Evolutionary conservation across 2,329 filamentous ascomycete genomes (phyloP), one percentile per base, ranked within the genome.

Genomic region (Trichoderma lentiforme): DNA sequence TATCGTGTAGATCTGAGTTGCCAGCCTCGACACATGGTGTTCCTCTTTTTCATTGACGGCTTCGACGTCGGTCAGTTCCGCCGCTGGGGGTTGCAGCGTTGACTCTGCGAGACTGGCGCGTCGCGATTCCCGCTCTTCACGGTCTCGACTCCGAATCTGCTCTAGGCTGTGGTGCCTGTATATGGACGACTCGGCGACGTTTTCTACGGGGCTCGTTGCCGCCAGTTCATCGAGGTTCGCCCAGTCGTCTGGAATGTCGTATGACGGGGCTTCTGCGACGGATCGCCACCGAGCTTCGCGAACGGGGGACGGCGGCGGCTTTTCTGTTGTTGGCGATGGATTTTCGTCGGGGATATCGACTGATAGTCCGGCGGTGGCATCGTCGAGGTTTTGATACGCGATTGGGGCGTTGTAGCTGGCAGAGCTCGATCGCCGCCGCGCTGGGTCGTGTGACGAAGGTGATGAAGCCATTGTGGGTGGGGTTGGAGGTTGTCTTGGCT

Each of bases 1-100:
- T 73, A 94, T 79, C 2, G 91, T 94, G 81, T 94, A 93, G 73
- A 92, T 75, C 76, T 89, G 82, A 1, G 89, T 91, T 9, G 84
- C 84, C 32, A 84, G 77, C 71, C 81, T 83, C 1, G 90, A 90
- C 28, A 86, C 80, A 2, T 61, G 70, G 4, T 65, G 53, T 12
- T 66, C 61, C 6, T 73, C 28, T 14, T 62, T 47, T 3, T 70
- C 73, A 21, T 74, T 56, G 32, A 71, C 70, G 8, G 12, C 28
- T 39, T 60, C 32, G 62, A 47, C 53, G 4, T 47, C 28, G 26
- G 58, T 24, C 28, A 62, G 21, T 53, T 70, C 39, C 1, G 34
- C 66, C 28, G 39, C 15, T 14, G 36, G 21, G 15, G 21, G 15
- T 26, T 18, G 43, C 6, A 5, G 26, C 9, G n/a, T 82, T 24